Percentiles rank a stretch among this genome's conserved stretches.
Evolutionary conservation across 768 basidiomycete genomes (phyloP).

Genomic region (Tulasnella sp.): DNA sequence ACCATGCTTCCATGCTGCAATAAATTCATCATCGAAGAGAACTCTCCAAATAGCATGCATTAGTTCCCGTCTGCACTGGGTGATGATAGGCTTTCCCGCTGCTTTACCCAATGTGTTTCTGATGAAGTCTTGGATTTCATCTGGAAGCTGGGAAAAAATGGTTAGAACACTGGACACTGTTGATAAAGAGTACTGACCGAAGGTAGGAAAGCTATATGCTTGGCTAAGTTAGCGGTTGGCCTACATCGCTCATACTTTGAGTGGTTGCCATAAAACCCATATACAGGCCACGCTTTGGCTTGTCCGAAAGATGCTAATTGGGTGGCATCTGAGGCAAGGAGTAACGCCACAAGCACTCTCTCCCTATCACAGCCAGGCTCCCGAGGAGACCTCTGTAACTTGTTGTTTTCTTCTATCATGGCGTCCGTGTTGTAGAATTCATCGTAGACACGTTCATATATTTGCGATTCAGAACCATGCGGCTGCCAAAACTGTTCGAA

Average conservation of each 20-base stretch:
- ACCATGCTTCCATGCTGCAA: conserved; percentile 14
- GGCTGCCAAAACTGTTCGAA: background rate
- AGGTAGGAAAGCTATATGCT: conserved; percentile 13
- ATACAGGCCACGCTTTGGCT: conserved; percentile 15
- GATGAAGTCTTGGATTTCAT: conserved; percentile 10
- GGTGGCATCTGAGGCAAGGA: conserved; percentile 13
- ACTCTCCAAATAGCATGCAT: conserved; percentile 13
- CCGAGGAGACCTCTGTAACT: background rate
- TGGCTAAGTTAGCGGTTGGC: background rate
- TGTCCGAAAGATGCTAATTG: conserved; percentile 15
- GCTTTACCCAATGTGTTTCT: background rate
- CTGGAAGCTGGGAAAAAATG: conserved; percentile 12
- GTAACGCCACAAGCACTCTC: conserved; percentile 6
- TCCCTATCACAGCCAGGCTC: background rate
- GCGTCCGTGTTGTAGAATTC: conserved; percentile 10
- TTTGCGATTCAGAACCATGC: background rate
- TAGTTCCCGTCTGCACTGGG: conserved; percentile 14
- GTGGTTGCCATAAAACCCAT: conserved; percentile 14
- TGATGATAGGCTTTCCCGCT: background rate
- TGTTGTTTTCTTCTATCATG: conserved; percentile 4
- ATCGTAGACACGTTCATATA: conserved; percentile 6
- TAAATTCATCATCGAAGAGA: conserved; percentile 15
- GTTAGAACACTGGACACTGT: background rate
- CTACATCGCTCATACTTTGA: conserved; percentile 2
- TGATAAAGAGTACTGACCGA: background rate